Conservation (phyloP, 345 rosid genomes). For the Eucalyptus grandis region DNA sequence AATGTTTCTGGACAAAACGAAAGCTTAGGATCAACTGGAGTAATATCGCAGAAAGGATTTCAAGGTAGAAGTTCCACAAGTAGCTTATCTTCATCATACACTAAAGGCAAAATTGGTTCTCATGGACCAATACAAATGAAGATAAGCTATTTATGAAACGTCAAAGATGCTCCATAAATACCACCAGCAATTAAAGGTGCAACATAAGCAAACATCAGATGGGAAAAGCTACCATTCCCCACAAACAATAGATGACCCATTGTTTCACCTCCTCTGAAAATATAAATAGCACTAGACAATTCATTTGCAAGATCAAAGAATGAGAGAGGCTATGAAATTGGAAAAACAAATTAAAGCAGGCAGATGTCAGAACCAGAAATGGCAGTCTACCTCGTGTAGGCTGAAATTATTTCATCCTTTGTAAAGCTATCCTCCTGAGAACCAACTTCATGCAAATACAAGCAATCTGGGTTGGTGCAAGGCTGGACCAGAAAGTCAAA, state of each 20-base stretch:
- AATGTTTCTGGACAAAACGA: neutral
- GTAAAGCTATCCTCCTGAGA: slow-evolving; percentile 93
- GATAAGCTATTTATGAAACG: neutral
- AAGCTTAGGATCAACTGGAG: neutral
- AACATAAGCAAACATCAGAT: neutral
- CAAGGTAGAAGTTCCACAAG: neutral
- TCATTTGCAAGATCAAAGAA: neutral
- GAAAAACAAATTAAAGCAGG: neutral
- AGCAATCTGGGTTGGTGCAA: slow-evolving; percentile 87
- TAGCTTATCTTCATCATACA: neutral
- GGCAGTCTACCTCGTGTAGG: slow-evolving; percentile 51
- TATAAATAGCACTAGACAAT: neutral
- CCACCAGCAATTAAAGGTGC: neutral
- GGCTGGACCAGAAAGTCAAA: slow-evolving; percentile 36
- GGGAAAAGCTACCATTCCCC: neutral
- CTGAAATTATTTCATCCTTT: slow-evolving; percentile 83
- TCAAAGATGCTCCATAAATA: neutral
- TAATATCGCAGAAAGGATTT: neutral
- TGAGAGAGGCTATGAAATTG: neutral
- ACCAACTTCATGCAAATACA: slow-evolving; percentile 90
- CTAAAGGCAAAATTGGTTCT: neutral
- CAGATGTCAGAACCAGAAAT: neutral
- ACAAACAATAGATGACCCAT: neutral
- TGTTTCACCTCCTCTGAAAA: neutral
- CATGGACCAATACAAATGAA: neutral